Conservation (phyloP, 805 yeast genomes). For the Saccharomycopsis capsularis region DNA sequence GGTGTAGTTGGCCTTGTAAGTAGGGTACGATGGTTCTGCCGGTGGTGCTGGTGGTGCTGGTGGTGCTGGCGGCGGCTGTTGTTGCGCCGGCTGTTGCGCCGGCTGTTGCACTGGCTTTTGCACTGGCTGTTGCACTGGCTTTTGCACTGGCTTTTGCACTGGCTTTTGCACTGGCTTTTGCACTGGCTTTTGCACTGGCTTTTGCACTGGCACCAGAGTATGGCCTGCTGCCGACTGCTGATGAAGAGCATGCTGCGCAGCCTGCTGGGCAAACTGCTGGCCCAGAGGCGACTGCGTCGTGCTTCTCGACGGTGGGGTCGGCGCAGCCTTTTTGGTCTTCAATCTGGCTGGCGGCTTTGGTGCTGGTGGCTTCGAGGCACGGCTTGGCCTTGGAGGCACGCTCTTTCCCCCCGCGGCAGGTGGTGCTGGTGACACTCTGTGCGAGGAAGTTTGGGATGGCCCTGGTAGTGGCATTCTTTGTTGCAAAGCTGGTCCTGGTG, state of each 20-base stretch:
- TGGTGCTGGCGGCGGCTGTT: conserved; percentile 43
- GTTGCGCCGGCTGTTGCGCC: conserved; percentile 25
- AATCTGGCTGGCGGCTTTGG: conserved; percentile 25
- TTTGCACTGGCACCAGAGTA: conserved; percentile 3
- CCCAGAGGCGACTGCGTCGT: too few species aligned
- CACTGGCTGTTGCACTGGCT: conserved; percentile 21
- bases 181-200: conserved; percentile 1
- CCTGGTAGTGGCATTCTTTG: too few species aligned
- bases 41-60: conserved; percentile 72
- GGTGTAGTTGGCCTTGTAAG: conserved; percentile 79
- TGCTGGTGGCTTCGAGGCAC: conserved; percentile 23
- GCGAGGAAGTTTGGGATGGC: too few species aligned
- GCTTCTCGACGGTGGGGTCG: conserved; percentile 29
- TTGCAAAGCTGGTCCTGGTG: neutral
- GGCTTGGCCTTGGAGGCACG: conserved; percentile 17
- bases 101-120: conserved; percentile 21
- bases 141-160: neutral
- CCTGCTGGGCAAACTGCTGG: too few species aligned
- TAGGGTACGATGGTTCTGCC: conserved; percentile 61
- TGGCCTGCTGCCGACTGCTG: conserved; percentile 19
- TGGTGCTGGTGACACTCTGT: conserved; percentile 22
- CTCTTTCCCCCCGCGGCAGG: too few species aligned
- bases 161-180: conserved; percentile 8
- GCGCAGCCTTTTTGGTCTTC: conserved; percentile 30
- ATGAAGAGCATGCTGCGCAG: conserved; percentile 6